Base-by-base conservation (phyloP, 2,329 filamentous ascomycete species). In the Xylaria sp. region DNA sequence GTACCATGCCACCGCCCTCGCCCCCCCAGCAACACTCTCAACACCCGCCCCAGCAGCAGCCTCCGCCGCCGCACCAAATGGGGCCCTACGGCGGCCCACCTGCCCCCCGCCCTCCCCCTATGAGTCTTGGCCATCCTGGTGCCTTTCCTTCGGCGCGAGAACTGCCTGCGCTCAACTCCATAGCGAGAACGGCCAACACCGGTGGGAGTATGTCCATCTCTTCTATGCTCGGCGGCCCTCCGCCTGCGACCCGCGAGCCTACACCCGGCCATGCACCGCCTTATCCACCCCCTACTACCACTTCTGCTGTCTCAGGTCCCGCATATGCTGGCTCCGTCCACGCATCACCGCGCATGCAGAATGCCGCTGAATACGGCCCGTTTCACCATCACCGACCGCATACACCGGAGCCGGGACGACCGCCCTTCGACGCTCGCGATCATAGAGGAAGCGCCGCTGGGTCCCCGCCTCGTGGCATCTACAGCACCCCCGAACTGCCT, bases 321-420 rank as follows among this genome's bases (percentile, higher is more conserved):
- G 73, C 76, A 11, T 86, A 81, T 70, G 78, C 79, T 47, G 72
- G 79, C 15, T 71, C 82, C 1, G 72, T 85, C 2, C 84, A 86
- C 62, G 82, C 82, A 1, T 87, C 85, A 13, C 85, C 85, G 3
- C 78, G 82, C 40, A 82, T 87, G 78, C 82, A 81, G 59, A 80
- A 81, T 25, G 76, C 85, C 62, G 88, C 90, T 17, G 89, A 90
- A 67, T 70, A 70, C 48, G 58, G 64, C 40, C 63, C 79, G 78
- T 53, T 81, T 83, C 4, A 89, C 85, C 73, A 89, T 85, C 73
- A 88, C 64, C 82, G 89, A 62, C 90, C 90, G 2, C 87, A 90
- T 60, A 92, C 90, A 0, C 90, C 90, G n/a, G 90, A 92, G 44
- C 87, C 88, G 63, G 80, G 83, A 47, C 82, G 85, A 69, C 78